Evolutionary conservation across 805 yeast species (phyloP).

Genomic region (Candida quercuum): DNA sequence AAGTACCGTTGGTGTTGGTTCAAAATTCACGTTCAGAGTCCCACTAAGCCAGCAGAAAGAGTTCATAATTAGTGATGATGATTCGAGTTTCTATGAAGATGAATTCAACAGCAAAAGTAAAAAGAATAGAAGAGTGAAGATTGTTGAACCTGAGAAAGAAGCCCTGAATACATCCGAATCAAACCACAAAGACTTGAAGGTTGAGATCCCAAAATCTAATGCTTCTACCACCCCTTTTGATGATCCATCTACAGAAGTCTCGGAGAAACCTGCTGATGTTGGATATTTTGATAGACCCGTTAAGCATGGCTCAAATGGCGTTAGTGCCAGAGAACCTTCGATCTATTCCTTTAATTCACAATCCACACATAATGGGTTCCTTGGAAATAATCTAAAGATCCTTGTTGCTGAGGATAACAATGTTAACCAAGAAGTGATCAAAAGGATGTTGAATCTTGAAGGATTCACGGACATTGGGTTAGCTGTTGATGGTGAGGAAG

Average conservation of each 20-base stretch:
- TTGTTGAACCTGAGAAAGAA: constrained; percentile 21
- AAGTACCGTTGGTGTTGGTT: constrained; percentile 76
- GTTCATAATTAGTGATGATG: constrained; percentile 23
- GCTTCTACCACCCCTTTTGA: neutral
- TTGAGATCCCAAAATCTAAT: neutral
- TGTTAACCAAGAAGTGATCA: constrained; percentile 92
- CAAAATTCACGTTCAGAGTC: constrained; percentile 75
- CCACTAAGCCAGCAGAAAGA: constrained; percentile 57
- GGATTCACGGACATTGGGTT: constrained; percentile 66
- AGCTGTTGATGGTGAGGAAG: constrained; percentile 91
- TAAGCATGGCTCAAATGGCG: constrained; percentile 34
- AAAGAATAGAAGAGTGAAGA: constrained; percentile 41
- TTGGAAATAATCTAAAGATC: constrained; percentile 33
- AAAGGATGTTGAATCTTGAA: constrained; percentile 81
- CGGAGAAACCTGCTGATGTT: neutral
- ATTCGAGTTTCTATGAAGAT: constrained; percentile 50
- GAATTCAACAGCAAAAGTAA: constrained; percentile 56
- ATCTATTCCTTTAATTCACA: constrained; percentile 7
- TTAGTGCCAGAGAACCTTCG: constrained; percentile 30
- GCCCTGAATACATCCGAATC: neutral
- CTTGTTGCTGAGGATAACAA: constrained; percentile 91
- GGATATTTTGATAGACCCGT: constrained; percentile 26
- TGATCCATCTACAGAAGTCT: neutral
- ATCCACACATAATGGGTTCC: neutral
- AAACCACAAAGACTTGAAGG: neutral